These are phyloP conservation scores for Diaporthe batatas DNA, from an alignment of 2,329 filamentous ascomycete species.

Conservation along the genomic window DNA sequence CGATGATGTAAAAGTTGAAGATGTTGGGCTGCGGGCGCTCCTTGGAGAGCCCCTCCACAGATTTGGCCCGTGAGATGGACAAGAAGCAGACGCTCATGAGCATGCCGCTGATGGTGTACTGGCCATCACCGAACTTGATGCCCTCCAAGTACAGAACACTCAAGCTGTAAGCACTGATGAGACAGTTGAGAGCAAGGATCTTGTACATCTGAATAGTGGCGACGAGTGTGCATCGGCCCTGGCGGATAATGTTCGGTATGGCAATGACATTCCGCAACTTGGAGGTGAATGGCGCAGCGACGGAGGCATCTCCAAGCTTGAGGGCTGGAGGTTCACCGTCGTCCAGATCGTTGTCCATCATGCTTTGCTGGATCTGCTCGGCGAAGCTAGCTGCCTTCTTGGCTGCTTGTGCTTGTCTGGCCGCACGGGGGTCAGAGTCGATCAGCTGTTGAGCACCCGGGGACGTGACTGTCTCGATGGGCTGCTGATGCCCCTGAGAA, in stretches of 20 bases:
- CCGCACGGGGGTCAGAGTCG: constrained; percentile 66
- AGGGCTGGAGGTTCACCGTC: constrained; percentile 94
- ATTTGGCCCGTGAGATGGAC: constrained; percentile 96
- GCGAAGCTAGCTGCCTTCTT: constrained; percentile 83
- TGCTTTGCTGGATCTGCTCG: constrained; percentile 85
- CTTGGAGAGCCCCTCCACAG: constrained; percentile 94
- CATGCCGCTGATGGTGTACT: constrained; percentile 99
- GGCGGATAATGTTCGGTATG: constrained; percentile 97
- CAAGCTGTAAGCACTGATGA: constrained; percentile 97
- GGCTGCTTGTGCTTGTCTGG: constrained; percentile 74
- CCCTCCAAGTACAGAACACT: constrained; percentile 97
- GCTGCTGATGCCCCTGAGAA: constrained; percentile 63
- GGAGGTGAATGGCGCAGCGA: constrained; percentile 96
- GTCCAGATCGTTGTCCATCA: constrained; percentile 90
- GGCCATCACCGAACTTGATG: constrained; percentile 98
- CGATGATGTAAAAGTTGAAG: constrained; percentile 99
- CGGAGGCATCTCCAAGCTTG: constrained; percentile 96
- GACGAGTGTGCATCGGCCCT: constrained; percentile 96
- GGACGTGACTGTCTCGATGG: constrained; percentile 74
- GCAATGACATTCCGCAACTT: constrained; percentile 97
- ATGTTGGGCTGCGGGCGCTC: constrained; percentile 98
- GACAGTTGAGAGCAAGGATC: constrained; percentile 96
- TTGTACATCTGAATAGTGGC: constrained; percentile 99
- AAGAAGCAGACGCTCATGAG: constrained; percentile 99
- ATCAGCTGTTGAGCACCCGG: constrained; percentile 73